Base-by-base conservation (phyloP, 2,329 filamentous ascomycete species). In the Drechslera avenae region DNA sequence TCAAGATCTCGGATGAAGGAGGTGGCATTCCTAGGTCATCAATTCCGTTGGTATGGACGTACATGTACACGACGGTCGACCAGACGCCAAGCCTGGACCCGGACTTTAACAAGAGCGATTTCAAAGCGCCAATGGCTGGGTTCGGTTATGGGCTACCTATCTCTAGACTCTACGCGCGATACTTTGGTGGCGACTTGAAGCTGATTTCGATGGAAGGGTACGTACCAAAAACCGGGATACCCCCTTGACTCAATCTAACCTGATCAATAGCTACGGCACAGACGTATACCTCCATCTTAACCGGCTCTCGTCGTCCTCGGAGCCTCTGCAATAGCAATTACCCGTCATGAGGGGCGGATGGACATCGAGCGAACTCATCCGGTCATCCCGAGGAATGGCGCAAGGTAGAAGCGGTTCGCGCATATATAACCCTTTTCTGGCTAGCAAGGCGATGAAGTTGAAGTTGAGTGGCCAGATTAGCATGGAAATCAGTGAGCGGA, bases 41-140 rank as follows among this genome's bases (percentile, higher is more conserved):
- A 44, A 97, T 99, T 58, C 94, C 94, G 4, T 82, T 99, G 12
- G 94, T 97, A n/a, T 99, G 94, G 94, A 99, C 94, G 10, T 99
- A 99, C 75, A 99, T 97, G 94, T 99, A 99, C 75, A 99, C 94
- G 30, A 99, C 94, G 2, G 94, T 99, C 59, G 94, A 97, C 74
- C 86, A 92, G 64, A 97, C 94, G 17, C 94, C 94, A 12, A 96
- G 87, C 69, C 79, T 99, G 56, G 94, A 99, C 70, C 94, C 94
- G 0, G 93, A 97, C 73, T 99, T 97, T 74, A 93, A 99, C 76
- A 96, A 97, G 79, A 96, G 88, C 76, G 94, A 99, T 74, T 99
- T 99, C 81, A 97, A 99, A 76, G 94, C 94, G 10, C 94, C 94
- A 1, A 97, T 99, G 94, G 94, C 94, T 56, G 94, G 94, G 2